Evolutionary conservation across 805 yeast species (phyloP).

Genomic region (Wickerhamiella parazyma): DNA sequence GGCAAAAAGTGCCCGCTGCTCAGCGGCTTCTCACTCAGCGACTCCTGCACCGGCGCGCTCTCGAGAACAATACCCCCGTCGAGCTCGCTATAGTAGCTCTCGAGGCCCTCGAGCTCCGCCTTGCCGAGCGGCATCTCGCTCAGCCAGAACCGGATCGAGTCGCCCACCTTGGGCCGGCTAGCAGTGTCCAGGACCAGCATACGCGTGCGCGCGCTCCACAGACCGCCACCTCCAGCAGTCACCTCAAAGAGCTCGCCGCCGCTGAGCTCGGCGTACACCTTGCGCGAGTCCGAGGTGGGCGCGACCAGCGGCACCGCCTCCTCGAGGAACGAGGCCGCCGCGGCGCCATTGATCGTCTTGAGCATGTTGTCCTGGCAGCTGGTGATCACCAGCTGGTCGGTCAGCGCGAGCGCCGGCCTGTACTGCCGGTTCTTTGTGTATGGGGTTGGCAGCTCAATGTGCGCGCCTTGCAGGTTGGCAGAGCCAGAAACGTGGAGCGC

Average conservation of each 20-base stretch:
- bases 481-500: conserved; percentile 13
- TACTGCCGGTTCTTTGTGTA: conserved; percentile 5
- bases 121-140: conserved; percentile 8
- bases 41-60: conserved; percentile 20
- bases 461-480: conserved; percentile 14
- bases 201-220: conserved; percentile 59
- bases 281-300: conserved; percentile 13
- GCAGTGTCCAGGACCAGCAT: conserved; percentile 53
- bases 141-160: conserved; percentile 31
- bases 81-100: conserved; percentile 4
- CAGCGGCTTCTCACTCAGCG: conserved; percentile 13
- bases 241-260: conserved; percentile 34
- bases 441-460: conserved; percentile 12
- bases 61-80: conserved; percentile 17
- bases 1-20: conserved; percentile 15
- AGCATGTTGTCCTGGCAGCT: conserved; percentile 43
- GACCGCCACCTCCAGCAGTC: conserved; percentile 66
- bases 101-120: conserved; percentile 14
- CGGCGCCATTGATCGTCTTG: conserved; percentile 37
- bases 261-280: conserved; percentile 18
- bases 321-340: conserved; percentile 48
- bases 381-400: conserved; percentile 31
- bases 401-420: conserved; percentile 14
- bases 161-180: conserved; percentile 35
- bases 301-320: conserved; percentile 14